Base-by-base conservation (phyloP, 2,329 filamentous ascomycete genomes). In the Helicocarpus griseus region DNA sequence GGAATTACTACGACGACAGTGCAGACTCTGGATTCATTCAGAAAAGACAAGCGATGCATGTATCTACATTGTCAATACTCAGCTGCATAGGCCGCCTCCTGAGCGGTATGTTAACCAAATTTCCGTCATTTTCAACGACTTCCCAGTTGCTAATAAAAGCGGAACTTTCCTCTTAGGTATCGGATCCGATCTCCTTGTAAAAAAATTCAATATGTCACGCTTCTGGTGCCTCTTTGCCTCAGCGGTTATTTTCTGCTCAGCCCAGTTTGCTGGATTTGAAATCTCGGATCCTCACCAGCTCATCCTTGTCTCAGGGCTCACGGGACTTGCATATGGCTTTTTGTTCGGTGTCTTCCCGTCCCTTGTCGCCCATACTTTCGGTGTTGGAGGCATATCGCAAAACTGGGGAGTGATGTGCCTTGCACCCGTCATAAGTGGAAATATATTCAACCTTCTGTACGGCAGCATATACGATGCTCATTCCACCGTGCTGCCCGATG, bases 401-500 rank as follows among this genome's bases (percentile, higher is more conserved):
- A 98, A 97, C 63, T 98, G 93, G 91, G 93, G 93, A 13, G 85
- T 86, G 60, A 94, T 98, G 83, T 96, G 89, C 0, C 74, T 96
- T 45, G 85, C 88, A 2, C 90, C 91, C 0, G 88, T 95, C 2
- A 69, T 95, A 26, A 89, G 85, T 7, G 90, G 89, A 47, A 95
- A 97, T 61, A 68, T 95, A 21, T 97, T 95, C 76, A 98, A 97
- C 65, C 71, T 96, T 1, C 82, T 93, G 53, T 98, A 97, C 65
- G 93, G 93, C 46, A 71, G 68, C 14, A 82, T 95, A 0, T 94
- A 89, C 60, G 93, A 98, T 65, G 72, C 73, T 7, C 89, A 96
- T 67, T 90, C 85, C 21, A 70, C 83, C 31, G 72, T 88, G 8
- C 77, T 80, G 19, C 76, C 79, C 0, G 78, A 81, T 39, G 89